These are phyloP conservation scores for Reticulascus tulasneorum DNA, from an alignment of 2,329 filamentous ascomycete species.

Conservation along the genomic window DNA sequence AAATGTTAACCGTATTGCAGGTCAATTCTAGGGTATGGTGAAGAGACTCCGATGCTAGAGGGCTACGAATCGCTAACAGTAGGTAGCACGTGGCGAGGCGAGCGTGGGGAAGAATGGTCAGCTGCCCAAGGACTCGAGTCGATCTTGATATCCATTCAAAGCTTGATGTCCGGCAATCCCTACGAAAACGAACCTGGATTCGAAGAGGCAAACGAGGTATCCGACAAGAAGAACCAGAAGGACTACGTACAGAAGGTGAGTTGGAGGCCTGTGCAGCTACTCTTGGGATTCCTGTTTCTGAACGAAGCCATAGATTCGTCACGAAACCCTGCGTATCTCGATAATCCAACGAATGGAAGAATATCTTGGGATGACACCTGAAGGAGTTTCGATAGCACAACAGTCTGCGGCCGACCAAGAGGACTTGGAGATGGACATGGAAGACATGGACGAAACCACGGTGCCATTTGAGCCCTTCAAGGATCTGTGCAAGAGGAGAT, in stretches of 20 bases:
- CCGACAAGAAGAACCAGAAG: slow-evolving; percentile 70
- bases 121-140: slow-evolving; percentile 94
- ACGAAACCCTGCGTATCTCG: slow-evolving; percentile 83
- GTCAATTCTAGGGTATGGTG: slow-evolving; percentile 75
- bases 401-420: slow-evolving; percentile 27
- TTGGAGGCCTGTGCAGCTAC: background rate
- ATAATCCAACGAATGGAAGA: slow-evolving; percentile 82
- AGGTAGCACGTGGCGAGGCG: slow-evolving; percentile 85
- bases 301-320: slow-evolving; percentile 62
- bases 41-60: slow-evolving; percentile 8
- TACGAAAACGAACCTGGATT: slow-evolving; percentile 97
- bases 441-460: slow-evolving; percentile 49
- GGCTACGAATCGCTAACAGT: slow-evolving; percentile 15
- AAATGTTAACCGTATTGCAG: slow-evolving; percentile 34
- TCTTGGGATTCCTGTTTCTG: slow-evolving; percentile 15
- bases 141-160: slow-evolving; percentile 91
- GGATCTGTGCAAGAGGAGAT: slow-evolving; percentile 85
- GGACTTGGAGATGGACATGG: slow-evolving; percentile 42
- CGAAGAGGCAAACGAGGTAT: slow-evolving; percentile 64
- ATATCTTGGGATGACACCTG: slow-evolving; percentile 62
- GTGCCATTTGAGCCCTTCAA: slow-evolving; percentile 79
- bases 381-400: slow-evolving; percentile 37
- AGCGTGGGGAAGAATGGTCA: slow-evolving; percentile 91
- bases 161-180: slow-evolving; percentile 87
- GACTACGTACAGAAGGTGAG: slow-evolving; percentile 75